Percentiles rank a stretch among this genome's conserved stretches.
These are phyloP conservation scores for Fagopyrum tataricum DNA, from an alignment of 148 eudicot genomes.

Conservation along the genomic window DNA sequence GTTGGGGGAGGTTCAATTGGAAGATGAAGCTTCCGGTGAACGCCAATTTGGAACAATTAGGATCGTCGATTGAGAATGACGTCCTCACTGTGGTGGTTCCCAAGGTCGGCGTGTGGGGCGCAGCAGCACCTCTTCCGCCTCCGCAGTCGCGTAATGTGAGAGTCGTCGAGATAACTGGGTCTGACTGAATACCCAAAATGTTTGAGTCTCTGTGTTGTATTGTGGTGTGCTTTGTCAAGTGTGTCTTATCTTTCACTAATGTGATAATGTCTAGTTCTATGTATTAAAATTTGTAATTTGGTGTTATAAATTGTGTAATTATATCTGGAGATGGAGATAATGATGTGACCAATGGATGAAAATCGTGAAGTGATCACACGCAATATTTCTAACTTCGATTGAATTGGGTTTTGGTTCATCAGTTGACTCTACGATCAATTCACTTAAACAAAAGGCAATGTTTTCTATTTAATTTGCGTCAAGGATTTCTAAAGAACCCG, in stretches of 20 bases:
- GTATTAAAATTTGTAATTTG: too few relatives aligned
- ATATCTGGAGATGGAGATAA: too few relatives aligned
- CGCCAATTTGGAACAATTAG: conserved; percentile 20
- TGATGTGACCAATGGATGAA: too few relatives aligned
- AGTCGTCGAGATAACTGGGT: conserved; percentile 24
- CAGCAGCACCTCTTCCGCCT: not conserved
- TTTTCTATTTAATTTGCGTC: too few relatives aligned
- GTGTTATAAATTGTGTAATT: too few relatives aligned
- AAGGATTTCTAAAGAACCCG: too few relatives aligned
- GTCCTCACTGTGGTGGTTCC: conserved; percentile 36
- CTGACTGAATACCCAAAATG: conserved; percentile 1
- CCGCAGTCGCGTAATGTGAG: conserved; percentile 16
- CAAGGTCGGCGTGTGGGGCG: conserved; percentile 14
- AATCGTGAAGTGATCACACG: too few relatives aligned
- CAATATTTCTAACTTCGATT: too few relatives aligned
- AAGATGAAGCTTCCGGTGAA: conserved; percentile 21
- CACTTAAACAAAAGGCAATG: too few relatives aligned
- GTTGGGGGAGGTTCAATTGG: conserved; percentile 29
- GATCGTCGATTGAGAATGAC: conserved; percentile 27
- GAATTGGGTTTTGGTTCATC: too few relatives aligned
- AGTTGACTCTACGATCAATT: too few relatives aligned
- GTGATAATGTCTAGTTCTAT: too few relatives aligned
- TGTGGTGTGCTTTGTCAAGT: not conserved
- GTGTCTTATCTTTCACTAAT: not conserved
- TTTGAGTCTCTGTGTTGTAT: not conserved